Evolutionary conservation across 2,329 filamentous ascomycete genomes (phyloP), one percentile per base, ranked within the genome.

Genomic region (Allantophomopsis cytisporea): DNA sequence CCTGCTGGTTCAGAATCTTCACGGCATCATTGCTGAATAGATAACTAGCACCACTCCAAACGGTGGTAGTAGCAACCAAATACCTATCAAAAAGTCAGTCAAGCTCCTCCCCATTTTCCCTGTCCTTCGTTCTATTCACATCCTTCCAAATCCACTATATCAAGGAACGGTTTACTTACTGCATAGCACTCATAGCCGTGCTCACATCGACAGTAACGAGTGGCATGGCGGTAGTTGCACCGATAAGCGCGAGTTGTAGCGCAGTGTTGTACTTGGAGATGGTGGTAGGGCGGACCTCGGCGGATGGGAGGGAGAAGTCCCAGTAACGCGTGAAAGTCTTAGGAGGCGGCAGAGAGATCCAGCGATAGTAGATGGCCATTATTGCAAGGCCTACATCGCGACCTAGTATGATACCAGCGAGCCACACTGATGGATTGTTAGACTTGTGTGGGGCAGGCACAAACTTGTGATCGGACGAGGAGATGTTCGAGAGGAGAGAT

Each of bases 221-320:
- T 1, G 88, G 89, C 33, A 87, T 71, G 1, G 83, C 77, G 36
- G 89, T 86, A 2, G 87, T 88, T 10, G 80, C 72, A 14, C 88
- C 89, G 52, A 98, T 83, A 11, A 98, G 71, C 4, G 80, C 76
- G 15, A 98, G 66, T 58, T 98, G 91, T 50, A 96, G 63, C 34
- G 93, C 87, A 0, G 91, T 98, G 61, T 98, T 98, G 60, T 87
- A 80, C 65, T 93, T 93, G 61, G 81, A 87, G 45, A 93, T 84
- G 1, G 72, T 80, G 0, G 85, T 91, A 1, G 85, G 85, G 43
- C 76, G 80, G 5, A 93, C 85, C 60, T 91, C 84, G 2, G 85
- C 85, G 31, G 79, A 84, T 2, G 85, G 91, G 12, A 98, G 71
- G 3, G 83, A 89, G 56, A 98, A 96, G 61, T 98, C 91, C 91